phyloP scores from a whole-genome alignment of 2,329 filamentous ascomycete genomes.

The Calonectria pseudoturangicola region DNA sequence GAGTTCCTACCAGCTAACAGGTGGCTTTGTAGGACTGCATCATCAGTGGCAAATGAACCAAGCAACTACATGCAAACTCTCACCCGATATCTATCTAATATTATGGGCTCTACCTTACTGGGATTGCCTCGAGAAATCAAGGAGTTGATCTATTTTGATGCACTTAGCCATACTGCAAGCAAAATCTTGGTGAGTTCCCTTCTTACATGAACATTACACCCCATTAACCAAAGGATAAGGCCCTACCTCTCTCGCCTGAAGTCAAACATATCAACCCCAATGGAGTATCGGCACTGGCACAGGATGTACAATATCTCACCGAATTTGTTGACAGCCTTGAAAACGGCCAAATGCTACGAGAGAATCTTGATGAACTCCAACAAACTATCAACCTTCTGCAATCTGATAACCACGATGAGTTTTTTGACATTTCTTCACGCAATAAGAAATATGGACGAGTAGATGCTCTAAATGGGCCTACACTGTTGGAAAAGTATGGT shows the following conservation, averaged over 20 bases:
- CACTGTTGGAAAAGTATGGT: constrained; percentile 91
- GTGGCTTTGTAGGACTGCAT: constrained; percentile 65
- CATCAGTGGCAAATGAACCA: constrained; percentile 80
- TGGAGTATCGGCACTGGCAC: constrained; percentile 86
- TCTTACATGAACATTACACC: neutral
- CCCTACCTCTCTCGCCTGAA: constrained; percentile 84
- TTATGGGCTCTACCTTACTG: constrained; percentile 95
- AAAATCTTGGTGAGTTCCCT: constrained; percentile 81
- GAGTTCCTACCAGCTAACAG: constrained; percentile 42
- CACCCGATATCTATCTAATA: constrained; percentile 93
- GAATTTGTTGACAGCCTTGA: constrained; percentile 91
- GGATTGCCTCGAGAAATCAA: constrained; percentile 97
- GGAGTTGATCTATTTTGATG: constrained; percentile 98
- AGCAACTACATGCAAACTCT: constrained; percentile 97
- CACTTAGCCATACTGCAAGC: constrained; percentile 90
- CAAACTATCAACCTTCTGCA: constrained; percentile 94
- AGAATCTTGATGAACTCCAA: constrained; percentile 93
- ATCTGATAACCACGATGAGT: constrained; percentile 94
- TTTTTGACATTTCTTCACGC: constrained; percentile 91
- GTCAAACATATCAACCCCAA: constrained; percentile 92
- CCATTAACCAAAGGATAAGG: constrained; percentile 64
- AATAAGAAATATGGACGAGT: constrained; percentile 97
- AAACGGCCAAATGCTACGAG: constrained; percentile 87
- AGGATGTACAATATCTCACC: constrained; percentile 89
- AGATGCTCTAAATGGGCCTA: constrained; percentile 90